Percentiles rank a stretch among this genome's conserved stretches.
Conservation (phyloP, 2,329 filamentous ascomycete species). For the Fusarium temperatum region DNA sequence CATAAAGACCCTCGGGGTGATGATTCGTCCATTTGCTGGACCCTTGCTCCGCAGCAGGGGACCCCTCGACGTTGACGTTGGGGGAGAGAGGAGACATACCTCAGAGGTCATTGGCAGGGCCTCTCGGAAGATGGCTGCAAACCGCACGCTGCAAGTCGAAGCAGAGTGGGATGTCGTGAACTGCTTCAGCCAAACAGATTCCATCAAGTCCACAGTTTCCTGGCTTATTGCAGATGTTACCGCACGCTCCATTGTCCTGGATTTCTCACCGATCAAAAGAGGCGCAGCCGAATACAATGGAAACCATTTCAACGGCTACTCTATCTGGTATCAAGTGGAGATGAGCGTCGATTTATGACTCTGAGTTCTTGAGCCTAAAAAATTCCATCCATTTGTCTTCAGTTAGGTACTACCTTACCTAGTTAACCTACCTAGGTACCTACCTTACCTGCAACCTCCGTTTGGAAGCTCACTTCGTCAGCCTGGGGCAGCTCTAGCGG, state of each 20-base stretch:
- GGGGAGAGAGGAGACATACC: background rate
- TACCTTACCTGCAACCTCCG: background rate
- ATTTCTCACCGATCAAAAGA: slow-evolving; percentile 7
- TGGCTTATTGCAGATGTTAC: slow-evolving; percentile 5
- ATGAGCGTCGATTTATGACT: slow-evolving; percentile 7
- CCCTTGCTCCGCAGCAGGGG: slow-evolving; percentile 23
- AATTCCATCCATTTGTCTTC: background rate
- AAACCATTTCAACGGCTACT: background rate
- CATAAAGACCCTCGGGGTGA: background rate
- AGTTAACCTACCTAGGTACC: too few relatives aligned
- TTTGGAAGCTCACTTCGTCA: slow-evolving; percentile 10
- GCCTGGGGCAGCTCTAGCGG: slow-evolving; percentile 1
- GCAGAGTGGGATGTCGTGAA: slow-evolving; percentile 26
- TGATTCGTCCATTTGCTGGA: slow-evolving; percentile 18
- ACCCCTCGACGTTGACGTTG: background rate
- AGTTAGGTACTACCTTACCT: background rate
- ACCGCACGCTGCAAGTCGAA: background rate
- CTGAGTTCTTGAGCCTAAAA: slow-evolving; percentile 4
- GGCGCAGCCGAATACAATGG: background rate
- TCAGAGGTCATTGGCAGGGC: slow-evolving; percentile 17
- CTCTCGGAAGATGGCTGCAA: slow-evolving; percentile 12
- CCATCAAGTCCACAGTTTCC: background rate
- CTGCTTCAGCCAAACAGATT: slow-evolving; percentile 23
- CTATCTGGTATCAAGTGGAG: background rate
- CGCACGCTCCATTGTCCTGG: background rate